Conservation (phyloP, 352 stramenopile genomes). For the Plasmopara viticola region DNA sequence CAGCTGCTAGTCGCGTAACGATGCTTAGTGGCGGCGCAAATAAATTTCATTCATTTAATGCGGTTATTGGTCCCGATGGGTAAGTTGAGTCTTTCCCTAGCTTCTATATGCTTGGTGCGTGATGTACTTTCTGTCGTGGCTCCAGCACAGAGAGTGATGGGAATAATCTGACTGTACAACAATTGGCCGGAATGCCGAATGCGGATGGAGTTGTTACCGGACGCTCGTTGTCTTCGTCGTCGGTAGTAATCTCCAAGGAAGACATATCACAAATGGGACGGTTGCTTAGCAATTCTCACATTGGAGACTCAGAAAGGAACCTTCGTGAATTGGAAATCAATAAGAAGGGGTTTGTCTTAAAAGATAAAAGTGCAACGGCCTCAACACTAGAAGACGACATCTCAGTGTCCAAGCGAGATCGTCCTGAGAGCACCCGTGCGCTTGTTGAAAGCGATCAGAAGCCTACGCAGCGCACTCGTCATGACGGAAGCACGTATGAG, state of each 20-base stretch:
- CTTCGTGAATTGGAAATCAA: constrained; percentile 74
- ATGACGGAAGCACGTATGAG: constrained; percentile 23
- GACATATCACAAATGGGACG: constrained; percentile 67
- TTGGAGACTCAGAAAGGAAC: constrained; percentile 73
- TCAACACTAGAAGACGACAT: constrained; percentile 26
- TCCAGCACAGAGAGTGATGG: constrained; percentile 43
- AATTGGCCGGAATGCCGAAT: constrained; percentile 30
- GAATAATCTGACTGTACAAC: constrained; percentile 25
- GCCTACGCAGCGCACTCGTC: constrained; percentile 52
- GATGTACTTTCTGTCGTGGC: constrained; percentile 2
- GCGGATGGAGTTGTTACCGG: constrained; percentile 22
- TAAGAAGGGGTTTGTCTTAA: constrained; percentile 45
- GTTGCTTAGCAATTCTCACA: constrained; percentile 71
- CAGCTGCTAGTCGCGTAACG: constrained; percentile 60
- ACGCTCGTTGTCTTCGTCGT: constrained; percentile 63
- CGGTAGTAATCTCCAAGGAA: constrained; percentile 69
- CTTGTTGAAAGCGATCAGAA: constrained; percentile 59
- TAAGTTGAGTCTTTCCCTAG: constrained; percentile 7
- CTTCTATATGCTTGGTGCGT: constrained; percentile 1
- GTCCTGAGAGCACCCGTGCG: constrained; percentile 54
- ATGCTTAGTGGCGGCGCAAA: constrained; percentile 53
- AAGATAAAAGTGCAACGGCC: constrained; percentile 5
- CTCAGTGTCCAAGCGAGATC: constrained; percentile 59
- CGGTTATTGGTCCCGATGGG: constrained; percentile 37
- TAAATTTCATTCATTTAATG: constrained; percentile 76